Base-by-base conservation (phyloP, 306 rosid genomes). In the Pyrus pyrifolia region DNA sequence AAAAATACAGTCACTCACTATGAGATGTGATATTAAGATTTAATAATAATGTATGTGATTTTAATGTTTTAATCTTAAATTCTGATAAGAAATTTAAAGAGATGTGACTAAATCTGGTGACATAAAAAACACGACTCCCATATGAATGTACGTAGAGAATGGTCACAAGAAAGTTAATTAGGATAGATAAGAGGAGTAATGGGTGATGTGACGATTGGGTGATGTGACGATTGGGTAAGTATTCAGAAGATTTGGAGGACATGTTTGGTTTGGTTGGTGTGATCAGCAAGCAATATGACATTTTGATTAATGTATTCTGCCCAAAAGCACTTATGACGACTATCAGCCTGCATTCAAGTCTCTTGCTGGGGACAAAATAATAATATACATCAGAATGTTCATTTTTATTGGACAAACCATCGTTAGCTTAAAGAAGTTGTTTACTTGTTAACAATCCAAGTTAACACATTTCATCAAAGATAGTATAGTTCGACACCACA, bases 211-310 rank as follows among this genome's bases (percentile, higher is more conserved):
- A 61, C 67, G 2, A 33, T 13, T 13, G 4, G 35, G 71, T 4
- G 27, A 77, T 60, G 38, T 31, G 80, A 61, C 67, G 2, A 33
- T 13, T 13, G 4, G 35, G 71, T 4, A n/a, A n/a, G 72, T 58
- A 30, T 67, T 72, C 59, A 14, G 10, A 23, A 45, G 6, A 49
- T 31, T 77, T 67, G 19, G 21, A 59, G 33, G 11, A 61, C 35
- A 22, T 29, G 53, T n/a, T 14, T 15, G 21, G 55, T 18, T 38
- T 74, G 73, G 74, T 74, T 78, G 83, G 79, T 81, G 78, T 55
- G 78, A 76, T 31, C 60, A 71, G 21, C 68, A 46, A 33, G 49
- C 40, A 25, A 11, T 66, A 42, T 71, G 74, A 71, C n/a, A 65
- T 51, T 62, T 68, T 55, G 52, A 21, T 58, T 6, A 10, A 68